These are phyloP conservation scores for Tuber indicum DNA, from an alignment of 495 filamentous ascomycete genomes.

Conservation along the genomic window DNA sequence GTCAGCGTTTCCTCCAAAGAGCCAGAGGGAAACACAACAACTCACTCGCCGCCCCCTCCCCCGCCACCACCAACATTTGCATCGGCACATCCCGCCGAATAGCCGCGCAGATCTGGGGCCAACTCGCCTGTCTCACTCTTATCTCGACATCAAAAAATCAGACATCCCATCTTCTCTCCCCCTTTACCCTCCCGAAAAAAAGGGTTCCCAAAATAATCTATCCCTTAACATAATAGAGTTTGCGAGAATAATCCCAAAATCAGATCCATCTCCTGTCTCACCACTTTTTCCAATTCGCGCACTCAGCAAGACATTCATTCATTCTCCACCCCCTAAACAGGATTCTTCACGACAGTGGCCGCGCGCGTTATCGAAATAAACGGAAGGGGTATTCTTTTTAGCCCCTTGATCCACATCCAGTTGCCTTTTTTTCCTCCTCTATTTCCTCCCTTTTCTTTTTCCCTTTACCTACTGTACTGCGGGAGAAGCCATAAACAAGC, in stretches of 20 bases:
- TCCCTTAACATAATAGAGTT: neutral
- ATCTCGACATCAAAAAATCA: neutral
- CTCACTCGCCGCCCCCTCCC: neutral
- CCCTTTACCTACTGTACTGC: neutral
- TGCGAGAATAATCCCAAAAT: neutral
- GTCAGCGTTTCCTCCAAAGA: neutral
- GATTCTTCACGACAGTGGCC: neutral
- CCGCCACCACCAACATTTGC: neutral
- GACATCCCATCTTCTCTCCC: neutral
- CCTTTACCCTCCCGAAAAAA: neutral
- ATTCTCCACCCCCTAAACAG: neutral
- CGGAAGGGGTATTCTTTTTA: conserved; percentile 1
- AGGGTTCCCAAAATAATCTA: neutral
- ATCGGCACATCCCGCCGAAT: neutral
- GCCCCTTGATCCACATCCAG: neutral
- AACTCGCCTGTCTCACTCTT: neutral
- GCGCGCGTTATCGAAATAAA: neutral
- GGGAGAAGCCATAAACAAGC: neutral
- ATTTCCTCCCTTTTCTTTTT: neutral
- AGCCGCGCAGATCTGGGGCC: neutral
- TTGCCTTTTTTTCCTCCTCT: conserved; percentile 7
- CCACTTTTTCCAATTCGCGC: neutral
- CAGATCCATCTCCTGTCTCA: neutral
- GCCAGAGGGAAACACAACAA: neutral
- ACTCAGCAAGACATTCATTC: neutral